phyloP scores from a whole-genome alignment of 139 green algal species.

The Chlamydomonas sp. region DNA sequence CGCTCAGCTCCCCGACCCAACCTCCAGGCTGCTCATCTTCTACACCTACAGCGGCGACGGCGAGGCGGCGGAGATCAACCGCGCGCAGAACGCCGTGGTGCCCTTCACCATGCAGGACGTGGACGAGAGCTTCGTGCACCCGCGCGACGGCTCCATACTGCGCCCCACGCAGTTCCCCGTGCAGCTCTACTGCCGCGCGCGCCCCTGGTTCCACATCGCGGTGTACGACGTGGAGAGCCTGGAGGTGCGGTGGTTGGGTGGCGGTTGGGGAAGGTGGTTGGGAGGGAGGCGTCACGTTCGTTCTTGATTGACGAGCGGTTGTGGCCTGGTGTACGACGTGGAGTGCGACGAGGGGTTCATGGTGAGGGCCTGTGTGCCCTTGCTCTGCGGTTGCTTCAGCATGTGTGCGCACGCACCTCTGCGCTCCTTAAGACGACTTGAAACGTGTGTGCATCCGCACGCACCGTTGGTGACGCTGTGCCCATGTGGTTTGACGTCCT shows the following conservation, averaged over 20 bases:
- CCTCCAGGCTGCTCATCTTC: slow-evolving; percentile 51
- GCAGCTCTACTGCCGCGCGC: slow-evolving; percentile 59
- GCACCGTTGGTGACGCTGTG: too few relatives aligned
- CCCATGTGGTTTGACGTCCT: too few relatives aligned
- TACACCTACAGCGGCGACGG: slow-evolving; percentile 52
- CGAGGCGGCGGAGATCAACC: slow-evolving; percentile 48
- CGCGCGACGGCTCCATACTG: slow-evolving; percentile 35
- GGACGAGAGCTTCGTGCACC: slow-evolving; percentile 39
- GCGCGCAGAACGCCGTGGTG: slow-evolving; percentile 49
- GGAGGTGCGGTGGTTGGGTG: slow-evolving; percentile 7
- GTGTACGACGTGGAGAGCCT: slow-evolving; percentile 51
- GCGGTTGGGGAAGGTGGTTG: too few relatives aligned
- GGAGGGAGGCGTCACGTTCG: too few relatives aligned
- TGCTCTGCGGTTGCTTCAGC: too few relatives aligned
- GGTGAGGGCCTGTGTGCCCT: too few relatives aligned
- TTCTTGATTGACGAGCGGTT: too few relatives aligned
- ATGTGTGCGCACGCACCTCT: too few relatives aligned
- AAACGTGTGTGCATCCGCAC: too few relatives aligned
- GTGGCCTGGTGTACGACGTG: too few relatives aligned
- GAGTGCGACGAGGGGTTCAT: too few relatives aligned
- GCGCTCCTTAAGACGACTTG: too few relatives aligned
- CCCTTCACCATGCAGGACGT: slow-evolving; percentile 39
- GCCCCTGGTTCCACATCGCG: slow-evolving; percentile 54
- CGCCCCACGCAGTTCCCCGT: slow-evolving; percentile 39
- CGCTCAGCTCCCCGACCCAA: background rate